Evolutionary conservation across 345 rosid species (phyloP).

Genomic region (Mallotus nudiflorus): DNA sequence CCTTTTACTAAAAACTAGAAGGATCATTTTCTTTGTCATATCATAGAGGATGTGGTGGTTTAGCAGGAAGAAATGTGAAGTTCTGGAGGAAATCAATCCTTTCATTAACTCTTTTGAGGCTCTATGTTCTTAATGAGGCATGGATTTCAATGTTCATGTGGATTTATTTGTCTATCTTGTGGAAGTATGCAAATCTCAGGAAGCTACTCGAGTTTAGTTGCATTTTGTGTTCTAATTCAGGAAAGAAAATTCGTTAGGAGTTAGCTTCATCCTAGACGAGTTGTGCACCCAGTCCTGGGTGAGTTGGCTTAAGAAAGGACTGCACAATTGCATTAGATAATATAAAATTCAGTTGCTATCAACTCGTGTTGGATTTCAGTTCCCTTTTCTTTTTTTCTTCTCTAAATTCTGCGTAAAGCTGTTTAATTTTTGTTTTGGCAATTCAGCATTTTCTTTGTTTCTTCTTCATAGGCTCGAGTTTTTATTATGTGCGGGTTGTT

Average conservation of each 20-base stretch:
- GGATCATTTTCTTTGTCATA: neutral
- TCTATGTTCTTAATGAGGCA: neutral
- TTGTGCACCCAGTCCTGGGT: too few relatives aligned
- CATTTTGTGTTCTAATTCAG: too few relatives aligned
- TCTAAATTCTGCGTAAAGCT: neutral
- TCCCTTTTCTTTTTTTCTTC: neutral
- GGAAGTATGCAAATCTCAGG: neutral
- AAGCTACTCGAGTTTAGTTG: neutral
- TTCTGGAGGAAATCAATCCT: neutral
- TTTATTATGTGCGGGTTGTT: conserved; percentile 17
- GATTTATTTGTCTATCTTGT: neutral
- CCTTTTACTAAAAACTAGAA: neutral
- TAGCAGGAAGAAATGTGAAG: neutral
- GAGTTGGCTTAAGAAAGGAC: too few relatives aligned
- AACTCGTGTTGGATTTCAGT: neutral
- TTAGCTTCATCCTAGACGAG: neutral
- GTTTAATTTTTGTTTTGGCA: conserved; percentile 1
- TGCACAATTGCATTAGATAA: neutral
- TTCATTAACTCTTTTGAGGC: neutral
- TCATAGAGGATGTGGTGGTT: neutral
- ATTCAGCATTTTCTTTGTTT: conserved; percentile 12
- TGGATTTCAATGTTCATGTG: neutral
- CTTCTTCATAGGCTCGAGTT: conserved; percentile 2
- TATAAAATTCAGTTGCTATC: neutral
- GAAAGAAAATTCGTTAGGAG: too few relatives aligned